Conservation (phyloP, 441 rosid species). For the Manihot esculenta region DNA sequence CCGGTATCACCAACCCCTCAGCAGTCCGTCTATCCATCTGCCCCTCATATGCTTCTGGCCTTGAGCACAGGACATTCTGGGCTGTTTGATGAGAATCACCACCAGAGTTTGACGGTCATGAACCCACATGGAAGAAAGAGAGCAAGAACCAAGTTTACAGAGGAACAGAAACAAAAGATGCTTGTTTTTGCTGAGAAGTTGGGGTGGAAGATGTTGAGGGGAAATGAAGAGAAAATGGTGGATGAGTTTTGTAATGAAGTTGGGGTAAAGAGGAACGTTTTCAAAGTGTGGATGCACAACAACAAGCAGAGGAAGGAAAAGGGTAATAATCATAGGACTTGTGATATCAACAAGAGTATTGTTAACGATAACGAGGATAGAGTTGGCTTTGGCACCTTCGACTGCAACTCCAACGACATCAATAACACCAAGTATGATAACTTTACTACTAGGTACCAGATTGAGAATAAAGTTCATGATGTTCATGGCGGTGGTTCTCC, state of each 20-base stretch:
- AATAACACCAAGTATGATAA: conserved; percentile 14
- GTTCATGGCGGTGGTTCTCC: conserved; percentile 20
- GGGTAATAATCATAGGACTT: conserved; percentile 9
- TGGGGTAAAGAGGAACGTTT: conserved; percentile 50
- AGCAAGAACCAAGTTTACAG: conserved; percentile 41
- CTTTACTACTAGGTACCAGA: conserved; percentile 11
- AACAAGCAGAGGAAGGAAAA: conserved; percentile 47
- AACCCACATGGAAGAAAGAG: conserved; percentile 22
- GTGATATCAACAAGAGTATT: conserved; percentile 13
- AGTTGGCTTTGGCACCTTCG: conserved; percentile 11
- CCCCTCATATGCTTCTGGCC: conserved; percentile 46
- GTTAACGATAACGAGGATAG: conserved; percentile 14
- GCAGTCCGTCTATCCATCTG: conserved; percentile 42
- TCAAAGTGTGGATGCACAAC: conserved; percentile 76
- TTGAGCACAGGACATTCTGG: conserved; percentile 27
- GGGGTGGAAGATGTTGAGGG: conserved; percentile 58
- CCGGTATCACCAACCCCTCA: conserved; percentile 47
- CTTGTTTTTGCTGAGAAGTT: conserved; percentile 47
- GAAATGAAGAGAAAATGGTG: conserved; percentile 36
- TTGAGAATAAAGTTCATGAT: conserved; percentile 17
- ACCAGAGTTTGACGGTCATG: conserved; percentile 17
- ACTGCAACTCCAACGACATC: background rate
- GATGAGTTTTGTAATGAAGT: conserved; percentile 45
- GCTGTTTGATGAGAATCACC: conserved; percentile 26
- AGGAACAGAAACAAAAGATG: conserved; percentile 62